Conservation (phyloP, 441 rosid species). For the Eugenia klotzschiana region DNA sequence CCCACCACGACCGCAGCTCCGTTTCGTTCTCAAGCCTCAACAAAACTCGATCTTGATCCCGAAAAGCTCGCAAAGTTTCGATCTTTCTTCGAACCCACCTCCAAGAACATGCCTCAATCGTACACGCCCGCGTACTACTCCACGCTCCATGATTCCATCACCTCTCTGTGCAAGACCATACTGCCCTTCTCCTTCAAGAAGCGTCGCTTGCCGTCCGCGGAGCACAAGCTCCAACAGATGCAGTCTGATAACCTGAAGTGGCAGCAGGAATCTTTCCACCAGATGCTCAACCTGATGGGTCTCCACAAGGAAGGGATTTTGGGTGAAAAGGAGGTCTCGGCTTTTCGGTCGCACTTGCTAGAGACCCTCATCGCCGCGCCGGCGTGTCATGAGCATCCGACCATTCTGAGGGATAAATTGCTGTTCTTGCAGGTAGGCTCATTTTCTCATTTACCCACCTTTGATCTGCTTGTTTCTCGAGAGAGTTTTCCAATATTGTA, state of each 20-base stretch:
- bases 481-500: neutral
- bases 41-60: neutral
- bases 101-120: slow-evolving; percentile 31
- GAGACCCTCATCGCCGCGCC: slow-evolving; percentile 49
- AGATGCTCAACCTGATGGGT: slow-evolving; percentile 58
- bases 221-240: slow-evolving; percentile 38
- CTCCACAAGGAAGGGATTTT: slow-evolving; percentile 53
- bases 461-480: neutral
- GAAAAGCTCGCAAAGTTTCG: neutral
- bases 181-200: slow-evolving; percentile 67
- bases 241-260: slow-evolving; percentile 68
- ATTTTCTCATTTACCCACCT: neutral
- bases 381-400: slow-evolving; percentile 30
- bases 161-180: slow-evolving; percentile 60
- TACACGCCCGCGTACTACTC: slow-evolving; percentile 73
- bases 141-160: slow-evolving; percentile 61
- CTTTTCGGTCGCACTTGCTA: slow-evolving; percentile 47
- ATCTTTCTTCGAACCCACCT: neutral
- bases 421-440: slow-evolving; percentile 50
- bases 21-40: neutral
- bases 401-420: slow-evolving; percentile 43
- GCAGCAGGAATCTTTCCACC: slow-evolving; percentile 75
- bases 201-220: slow-evolving; percentile 28
- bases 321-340: slow-evolving; percentile 33
- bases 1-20: neutral